Evolutionary conservation across 2,329 filamentous ascomycete species (phyloP), one percentile per base, ranked within the genome.

Genomic region (Triangularia verruculosa): DNA sequence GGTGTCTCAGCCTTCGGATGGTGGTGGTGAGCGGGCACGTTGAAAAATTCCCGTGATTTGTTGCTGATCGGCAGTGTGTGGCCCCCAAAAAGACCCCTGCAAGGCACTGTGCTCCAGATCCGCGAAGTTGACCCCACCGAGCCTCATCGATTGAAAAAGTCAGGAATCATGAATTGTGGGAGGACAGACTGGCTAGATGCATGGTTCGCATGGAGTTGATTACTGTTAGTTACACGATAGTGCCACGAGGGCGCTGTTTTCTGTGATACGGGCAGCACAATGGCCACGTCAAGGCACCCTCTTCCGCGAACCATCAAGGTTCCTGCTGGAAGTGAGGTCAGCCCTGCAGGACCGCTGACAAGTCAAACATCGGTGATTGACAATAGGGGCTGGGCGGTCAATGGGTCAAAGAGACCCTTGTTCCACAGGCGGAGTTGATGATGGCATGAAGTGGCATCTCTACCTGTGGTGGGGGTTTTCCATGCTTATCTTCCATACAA

Each of bases 301-400:
- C 39, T 20, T 20, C 9, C 13, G 15, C 25, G 22, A 27, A 54
- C 51, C 51, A 28, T 54, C 51, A 54, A 54, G 51, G 51, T 54
- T 22, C 51, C 51, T n/a, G 51, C 34, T 54, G 25, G 15, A 5
- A 54, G 22, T 54, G 39, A 47, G 39, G 51, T 54, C 51, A 54
- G 51, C 39, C 39, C 39, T 47, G 39, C 47, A 52, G 24, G 17
- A 25, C 17, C 47, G 9, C 47, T 52, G 47, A 39, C 47, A 52
- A 52, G 47, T 52, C 47, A 52, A 22, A 52, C 17, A 12, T n/a
- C 22, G 13, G 51, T 28, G 25, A 54, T 28, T 54, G 51, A 27
- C 51, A 54, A 54, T 28, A 9, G 51, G 11, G 51, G 51, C 51
- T 54, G 51, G 51, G 51, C 51, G 51, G 25, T 54, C 51, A 54